Percentiles rank a stretch among this genome's conserved stretches.
Evolutionary conservation across 2,329 filamentous ascomycete species (phyloP).

Genomic region (Colletotrichum phormii): DNA sequence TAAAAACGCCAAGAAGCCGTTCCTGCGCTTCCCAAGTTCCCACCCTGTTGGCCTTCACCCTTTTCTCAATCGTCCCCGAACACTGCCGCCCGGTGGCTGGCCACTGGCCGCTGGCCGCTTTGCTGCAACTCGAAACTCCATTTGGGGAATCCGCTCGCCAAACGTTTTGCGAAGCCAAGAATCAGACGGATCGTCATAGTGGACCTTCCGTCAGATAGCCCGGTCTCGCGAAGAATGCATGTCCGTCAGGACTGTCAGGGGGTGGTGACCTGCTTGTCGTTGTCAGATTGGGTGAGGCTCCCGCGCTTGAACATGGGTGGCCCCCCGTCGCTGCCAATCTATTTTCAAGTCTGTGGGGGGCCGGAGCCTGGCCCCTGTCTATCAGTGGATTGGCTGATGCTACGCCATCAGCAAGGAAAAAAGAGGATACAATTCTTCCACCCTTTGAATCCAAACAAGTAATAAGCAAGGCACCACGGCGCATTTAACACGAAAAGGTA

Average conservation of each 20-base stretch:
- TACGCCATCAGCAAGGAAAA: neutral
- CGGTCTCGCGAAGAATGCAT: conserved; percentile 4
- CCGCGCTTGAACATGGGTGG: conserved; percentile 1
- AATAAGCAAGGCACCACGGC: conserved; percentile 7
- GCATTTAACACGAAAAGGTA: no score
- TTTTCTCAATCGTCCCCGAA: neutral
- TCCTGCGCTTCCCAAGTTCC: neutral
- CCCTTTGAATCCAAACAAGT: neutral
- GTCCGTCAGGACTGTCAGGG: neutral
- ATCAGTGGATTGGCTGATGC: conserved; percentile 6
- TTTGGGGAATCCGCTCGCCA: conserved; percentile 3
- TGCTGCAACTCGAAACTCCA: conserved; percentile 2
- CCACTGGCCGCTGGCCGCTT: neutral
- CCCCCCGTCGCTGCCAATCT: conserved; percentile 8
- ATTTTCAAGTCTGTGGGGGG: conserved; percentile 27
- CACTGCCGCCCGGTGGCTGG: neutral
- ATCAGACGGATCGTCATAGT: conserved; percentile 27
- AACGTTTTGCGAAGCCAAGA: conserved; percentile 19
- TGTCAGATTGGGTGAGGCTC: conserved; percentile 18
- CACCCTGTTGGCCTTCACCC: neutral
- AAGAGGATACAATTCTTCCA: neutral
- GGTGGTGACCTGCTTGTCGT: neutral
- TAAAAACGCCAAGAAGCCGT: conserved; percentile 23
- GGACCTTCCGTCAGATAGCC: conserved; percentile 2
- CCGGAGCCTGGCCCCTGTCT: conserved; percentile 7